phyloP scores from a whole-genome alignment of 2,329 filamentous ascomycete species.

The Aureobasidium sp. region DNA sequence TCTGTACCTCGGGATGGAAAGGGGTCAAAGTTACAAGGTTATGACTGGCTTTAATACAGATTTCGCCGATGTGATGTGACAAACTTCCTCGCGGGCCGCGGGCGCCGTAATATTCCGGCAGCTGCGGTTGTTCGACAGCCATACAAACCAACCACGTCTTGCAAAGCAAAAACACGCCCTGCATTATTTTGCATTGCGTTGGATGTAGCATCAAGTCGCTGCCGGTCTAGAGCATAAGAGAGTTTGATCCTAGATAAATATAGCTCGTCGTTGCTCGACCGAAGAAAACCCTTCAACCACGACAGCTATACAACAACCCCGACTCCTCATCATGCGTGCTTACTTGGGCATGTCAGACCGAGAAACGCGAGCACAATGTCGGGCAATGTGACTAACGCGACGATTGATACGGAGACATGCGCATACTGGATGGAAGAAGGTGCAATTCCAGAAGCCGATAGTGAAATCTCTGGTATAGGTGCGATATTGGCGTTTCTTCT shows the following conservation, averaged over 20 bases:
- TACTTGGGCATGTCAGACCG: too few species aligned
- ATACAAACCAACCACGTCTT: not conserved
- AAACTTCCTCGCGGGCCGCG: not conserved
- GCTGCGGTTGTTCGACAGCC: not conserved
- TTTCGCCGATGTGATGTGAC: not conserved
- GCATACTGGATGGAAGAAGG: not conserved
- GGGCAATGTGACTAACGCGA: not conserved
- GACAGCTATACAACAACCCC: not conserved
- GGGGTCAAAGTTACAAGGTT: too few species aligned
- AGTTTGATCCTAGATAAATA: not conserved
- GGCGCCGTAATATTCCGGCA: not conserved
- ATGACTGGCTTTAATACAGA: too few species aligned
- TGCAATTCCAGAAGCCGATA: conserved; percentile 12
- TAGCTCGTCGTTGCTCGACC: not conserved
- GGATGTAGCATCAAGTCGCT: not conserved
- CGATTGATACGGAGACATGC: not conserved
- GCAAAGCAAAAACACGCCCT: not conserved
- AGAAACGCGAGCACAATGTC: not conserved
- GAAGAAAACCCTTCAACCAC: conserved; percentile 1
- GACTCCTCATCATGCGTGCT: not conserved
- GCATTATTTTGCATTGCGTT: not conserved
- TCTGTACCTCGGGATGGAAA: too few species aligned
- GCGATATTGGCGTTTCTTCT: conserved; percentile 18
- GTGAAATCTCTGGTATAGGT: conserved; percentile 18
- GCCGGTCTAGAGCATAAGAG: not conserved